A percentile compares a stretch with the other conserved stretches of the same genome.
Evolutionary conservation across 371 early-diverging fungal species (phyloP).

Genomic region (Chytridium lagenaria): DNA sequence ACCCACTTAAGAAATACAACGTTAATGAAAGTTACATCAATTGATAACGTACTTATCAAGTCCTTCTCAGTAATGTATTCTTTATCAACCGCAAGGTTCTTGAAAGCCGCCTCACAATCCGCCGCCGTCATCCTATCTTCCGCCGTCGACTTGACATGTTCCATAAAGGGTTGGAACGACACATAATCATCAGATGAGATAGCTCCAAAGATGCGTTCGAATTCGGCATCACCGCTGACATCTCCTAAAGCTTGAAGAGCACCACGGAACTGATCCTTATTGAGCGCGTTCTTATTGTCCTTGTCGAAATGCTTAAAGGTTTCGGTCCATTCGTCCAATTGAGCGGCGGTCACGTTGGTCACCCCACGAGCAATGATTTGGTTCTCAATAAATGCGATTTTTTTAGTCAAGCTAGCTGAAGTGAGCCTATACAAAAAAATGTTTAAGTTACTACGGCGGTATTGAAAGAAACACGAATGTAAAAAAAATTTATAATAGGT

Average conservation of each 20-base stretch:
- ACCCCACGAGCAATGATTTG: conserved; percentile 81
- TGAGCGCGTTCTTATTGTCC: conserved; percentile 39
- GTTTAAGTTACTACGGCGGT: background rate
- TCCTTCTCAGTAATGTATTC: conserved; percentile 32
- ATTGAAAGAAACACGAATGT: too few species aligned
- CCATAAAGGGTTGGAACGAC: conserved; percentile 14
- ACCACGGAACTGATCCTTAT: conserved; percentile 13
- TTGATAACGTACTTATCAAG: conserved; percentile 20
- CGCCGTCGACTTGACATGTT: conserved; percentile 10
- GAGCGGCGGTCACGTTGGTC: conserved; percentile 91
- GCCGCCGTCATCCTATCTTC: conserved; percentile 14
- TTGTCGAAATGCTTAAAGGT: conserved; percentile 83
- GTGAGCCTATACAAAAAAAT: conserved; percentile 66
- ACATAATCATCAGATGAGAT: background rate
- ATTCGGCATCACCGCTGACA: conserved; percentile 9
- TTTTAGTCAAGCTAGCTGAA: conserved; percentile 80
- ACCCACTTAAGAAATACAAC: conserved; percentile 1
- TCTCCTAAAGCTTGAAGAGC: conserved; percentile 12
- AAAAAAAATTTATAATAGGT: background rate
- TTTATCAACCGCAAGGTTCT: conserved; percentile 14
- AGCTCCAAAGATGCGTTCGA: conserved; percentile 5
- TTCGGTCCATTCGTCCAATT: conserved; percentile 91
- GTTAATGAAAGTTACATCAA: background rate
- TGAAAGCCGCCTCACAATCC: conserved; percentile 12
- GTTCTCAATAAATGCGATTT: conserved; percentile 89